A percentile compares a stretch with the other conserved stretches of the same genome.
Conservation (phyloP, 352 stramenopile genomes). For the Lagenidium giganteum region DNA sequence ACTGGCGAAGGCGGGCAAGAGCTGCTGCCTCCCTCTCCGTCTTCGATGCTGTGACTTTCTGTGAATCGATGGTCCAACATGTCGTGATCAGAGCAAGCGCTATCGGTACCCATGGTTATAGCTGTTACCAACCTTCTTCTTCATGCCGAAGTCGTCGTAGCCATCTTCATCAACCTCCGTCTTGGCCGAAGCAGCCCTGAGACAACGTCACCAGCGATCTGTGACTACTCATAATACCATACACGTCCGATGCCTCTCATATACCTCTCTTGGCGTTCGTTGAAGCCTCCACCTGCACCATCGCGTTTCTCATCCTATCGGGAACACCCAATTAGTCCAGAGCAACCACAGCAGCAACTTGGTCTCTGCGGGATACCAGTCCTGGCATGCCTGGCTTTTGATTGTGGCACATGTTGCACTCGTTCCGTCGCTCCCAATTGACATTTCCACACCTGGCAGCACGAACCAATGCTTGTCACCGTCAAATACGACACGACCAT, state of each 20-base stretch:
- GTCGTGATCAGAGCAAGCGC: neutral
- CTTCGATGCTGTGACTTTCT: conserved; percentile 68
- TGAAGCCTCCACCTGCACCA: conserved; percentile 74
- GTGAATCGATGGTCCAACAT: conserved; percentile 2
- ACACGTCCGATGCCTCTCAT: neutral
- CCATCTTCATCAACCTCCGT: conserved; percentile 79
- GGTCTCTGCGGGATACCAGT: conserved; percentile 19
- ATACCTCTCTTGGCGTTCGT: conserved; percentile 80
- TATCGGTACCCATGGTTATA: no score
- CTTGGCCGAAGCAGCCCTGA: conserved; percentile 63
- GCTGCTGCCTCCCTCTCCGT: conserved; percentile 77
- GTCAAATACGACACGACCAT: no score
- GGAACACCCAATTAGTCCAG: no score
- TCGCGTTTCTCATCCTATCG: conserved; percentile 75
- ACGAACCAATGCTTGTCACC: no score
- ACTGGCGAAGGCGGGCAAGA: conserved; percentile 71
- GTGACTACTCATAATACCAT: neutral
- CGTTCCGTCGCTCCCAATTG: conserved; percentile 79
- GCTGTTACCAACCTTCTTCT: conserved; percentile 52
- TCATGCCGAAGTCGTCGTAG: conserved; percentile 85
- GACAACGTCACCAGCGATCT: conserved; percentile 4
- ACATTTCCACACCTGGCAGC: conserved; percentile 70
- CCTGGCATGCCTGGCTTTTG: conserved; percentile 65
- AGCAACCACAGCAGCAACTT: neutral
- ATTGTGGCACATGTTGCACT: conserved; percentile 88